Evolutionary conservation across 495 filamentous ascomycete species (phyloP).

Genomic region (Astrothelium subdiscretum): DNA sequence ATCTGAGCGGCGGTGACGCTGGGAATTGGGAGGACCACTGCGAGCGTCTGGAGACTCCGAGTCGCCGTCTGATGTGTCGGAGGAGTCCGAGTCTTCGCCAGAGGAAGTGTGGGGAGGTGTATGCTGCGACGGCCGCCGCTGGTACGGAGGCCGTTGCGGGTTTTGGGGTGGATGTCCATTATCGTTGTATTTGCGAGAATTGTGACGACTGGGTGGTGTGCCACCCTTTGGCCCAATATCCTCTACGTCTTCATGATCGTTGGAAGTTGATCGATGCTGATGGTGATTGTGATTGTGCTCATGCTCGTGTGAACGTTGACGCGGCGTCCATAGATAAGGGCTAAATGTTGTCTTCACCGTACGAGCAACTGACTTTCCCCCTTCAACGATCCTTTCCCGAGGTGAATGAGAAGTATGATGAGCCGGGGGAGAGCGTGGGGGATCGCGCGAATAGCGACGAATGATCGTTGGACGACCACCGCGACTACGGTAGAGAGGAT

Average conservation of each 20-base stretch:
- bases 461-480: constrained; percentile 23
- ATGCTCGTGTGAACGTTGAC: constrained; percentile 8
- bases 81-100: constrained; percentile 2
- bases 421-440: constrained; percentile 10
- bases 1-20: constrained; percentile 6
- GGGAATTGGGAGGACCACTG: constrained; percentile 12
- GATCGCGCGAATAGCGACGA: constrained; percentile 13
- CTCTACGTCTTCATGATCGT: background rate
- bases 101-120: background rate
- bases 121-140: background rate
- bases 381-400: constrained; percentile 19
- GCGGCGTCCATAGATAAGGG: constrained; percentile 16
- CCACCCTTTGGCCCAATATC: background rate
- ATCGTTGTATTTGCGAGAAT: constrained; percentile 9
- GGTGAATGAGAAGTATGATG: constrained; percentile 11
- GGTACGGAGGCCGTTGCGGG: background rate
- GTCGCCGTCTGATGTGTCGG: constrained; percentile 4
- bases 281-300: constrained; percentile 6
- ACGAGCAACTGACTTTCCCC: constrained; percentile 20
- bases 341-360: constrained; percentile 18
- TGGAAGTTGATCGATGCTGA: background rate
- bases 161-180: constrained; percentile 6
- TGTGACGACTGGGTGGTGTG: constrained; percentile 11
- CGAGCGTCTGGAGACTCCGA: constrained; percentile 1
- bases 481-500: constrained; percentile 28